A percentile compares a stretch with the other conserved stretches of the same genome.
Conservation (phyloP, 352 stramenopile genomes). For the Globisporangium nodosum region DNA sequence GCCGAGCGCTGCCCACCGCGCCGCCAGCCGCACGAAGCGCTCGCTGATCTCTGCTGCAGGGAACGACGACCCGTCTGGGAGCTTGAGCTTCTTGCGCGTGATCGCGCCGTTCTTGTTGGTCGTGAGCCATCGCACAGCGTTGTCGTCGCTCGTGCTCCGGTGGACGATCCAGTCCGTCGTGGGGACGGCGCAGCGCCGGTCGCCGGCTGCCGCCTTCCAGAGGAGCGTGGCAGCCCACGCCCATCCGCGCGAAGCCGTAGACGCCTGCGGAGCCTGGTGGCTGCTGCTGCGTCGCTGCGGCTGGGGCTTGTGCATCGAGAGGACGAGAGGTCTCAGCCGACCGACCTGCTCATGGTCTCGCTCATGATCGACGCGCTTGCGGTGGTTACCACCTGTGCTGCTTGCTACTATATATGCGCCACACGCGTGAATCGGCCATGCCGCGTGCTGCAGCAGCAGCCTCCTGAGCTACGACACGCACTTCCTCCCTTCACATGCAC, state of each 20-base stretch:
- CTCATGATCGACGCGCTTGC: no score
- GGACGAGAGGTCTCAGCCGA: no score
- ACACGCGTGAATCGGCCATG: no score
- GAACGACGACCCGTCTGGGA: constrained; percentile 7
- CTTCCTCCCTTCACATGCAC: no score
- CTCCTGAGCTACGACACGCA: no score
- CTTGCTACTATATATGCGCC: no score
- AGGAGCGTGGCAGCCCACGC: constrained; percentile 32
- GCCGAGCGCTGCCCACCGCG: constrained; percentile 9
- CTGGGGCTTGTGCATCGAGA: background rate
- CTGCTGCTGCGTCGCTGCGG: background rate
- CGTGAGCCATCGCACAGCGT: constrained; percentile 31
- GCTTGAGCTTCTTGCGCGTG: constrained; percentile 30
- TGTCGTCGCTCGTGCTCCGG: background rate
- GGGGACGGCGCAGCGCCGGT: constrained; percentile 22
- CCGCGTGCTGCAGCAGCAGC: no score
- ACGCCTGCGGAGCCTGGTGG: background rate
- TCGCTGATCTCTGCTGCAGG: constrained; percentile 31
- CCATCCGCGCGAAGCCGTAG: constrained; percentile 18
- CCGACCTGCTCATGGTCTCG: no score
- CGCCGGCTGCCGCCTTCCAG: constrained; percentile 13
- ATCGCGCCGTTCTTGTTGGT: constrained; percentile 41
- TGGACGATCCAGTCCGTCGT: constrained; percentile 39
- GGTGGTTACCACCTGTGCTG: no score
- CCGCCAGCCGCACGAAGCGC: constrained; percentile 35